These are phyloP conservation scores for Talaromyces wortmannii DNA, from an alignment of 495 filamentous ascomycete species.

Conservation along the genomic window DNA sequence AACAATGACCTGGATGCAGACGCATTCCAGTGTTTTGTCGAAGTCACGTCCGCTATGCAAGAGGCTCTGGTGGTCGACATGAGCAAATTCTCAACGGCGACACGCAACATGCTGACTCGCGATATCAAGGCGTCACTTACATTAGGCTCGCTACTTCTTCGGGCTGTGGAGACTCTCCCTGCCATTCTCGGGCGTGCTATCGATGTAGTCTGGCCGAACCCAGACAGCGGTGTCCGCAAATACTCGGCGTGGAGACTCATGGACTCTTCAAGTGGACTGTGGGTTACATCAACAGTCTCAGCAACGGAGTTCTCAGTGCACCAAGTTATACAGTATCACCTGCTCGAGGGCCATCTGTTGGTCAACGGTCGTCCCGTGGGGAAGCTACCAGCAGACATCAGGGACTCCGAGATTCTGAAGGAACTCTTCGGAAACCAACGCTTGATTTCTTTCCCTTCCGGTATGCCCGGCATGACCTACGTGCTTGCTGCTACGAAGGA, in stretches of 20 bases:
- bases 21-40: constrained; percentile 24
- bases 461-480: constrained; percentile 37
- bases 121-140: constrained; percentile 38
- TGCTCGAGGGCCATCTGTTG: constrained; percentile 49
- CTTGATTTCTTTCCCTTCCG: constrained; percentile 34
- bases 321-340: constrained; percentile 39
- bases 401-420: constrained; percentile 29
- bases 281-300: constrained; percentile 17
- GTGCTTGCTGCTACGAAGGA: constrained; percentile 17
- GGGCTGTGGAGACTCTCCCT: constrained; percentile 11
- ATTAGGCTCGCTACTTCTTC: constrained; percentile 22
- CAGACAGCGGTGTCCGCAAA: neutral
- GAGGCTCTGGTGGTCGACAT: constrained; percentile 19
- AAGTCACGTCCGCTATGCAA: constrained; percentile 28
- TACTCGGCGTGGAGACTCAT: constrained; percentile 22
- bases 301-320: constrained; percentile 5
- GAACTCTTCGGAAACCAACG: constrained; percentile 34
- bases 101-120: constrained; percentile 29
- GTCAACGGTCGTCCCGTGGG: constrained; percentile 45
- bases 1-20: constrained; percentile 9
- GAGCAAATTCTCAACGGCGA: constrained; percentile 2
- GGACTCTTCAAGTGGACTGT: constrained; percentile 7
- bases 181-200: constrained; percentile 14
- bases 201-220: constrained; percentile 9
- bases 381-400: constrained; percentile 41